Conservation (phyloP, 352 stramenopile genomes). For the Saprolegnia parasitica region DNA sequence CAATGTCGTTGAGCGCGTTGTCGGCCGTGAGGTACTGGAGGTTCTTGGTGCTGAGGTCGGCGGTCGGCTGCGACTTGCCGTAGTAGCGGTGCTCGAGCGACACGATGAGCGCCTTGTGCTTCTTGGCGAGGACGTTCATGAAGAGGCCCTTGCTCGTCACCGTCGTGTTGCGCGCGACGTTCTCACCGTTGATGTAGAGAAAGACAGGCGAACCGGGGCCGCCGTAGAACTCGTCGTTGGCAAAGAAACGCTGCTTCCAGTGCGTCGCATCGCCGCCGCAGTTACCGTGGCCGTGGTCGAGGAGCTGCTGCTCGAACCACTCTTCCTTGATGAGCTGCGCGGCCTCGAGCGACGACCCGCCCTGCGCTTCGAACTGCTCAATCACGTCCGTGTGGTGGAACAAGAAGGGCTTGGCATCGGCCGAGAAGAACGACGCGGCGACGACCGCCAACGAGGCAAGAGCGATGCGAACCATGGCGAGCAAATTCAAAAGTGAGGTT, state of each 20-base stretch:
- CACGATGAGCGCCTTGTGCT: conserved; percentile 47
- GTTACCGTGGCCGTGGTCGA: conserved; percentile 13
- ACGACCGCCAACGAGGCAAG: not conserved
- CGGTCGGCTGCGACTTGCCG: conserved; percentile 70
- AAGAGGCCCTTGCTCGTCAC: conserved; percentile 55
- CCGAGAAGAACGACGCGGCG: not conserved
- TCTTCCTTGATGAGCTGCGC: not conserved
- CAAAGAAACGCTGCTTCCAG: conserved; percentile 66
- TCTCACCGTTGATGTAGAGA: conserved; percentile 80
- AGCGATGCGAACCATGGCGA: not conserved
- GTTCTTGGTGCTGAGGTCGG: conserved; percentile 61
- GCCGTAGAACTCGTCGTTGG: conserved; percentile 56
- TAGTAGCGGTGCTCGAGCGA: conserved; percentile 86
- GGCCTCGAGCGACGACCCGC: not conserved
- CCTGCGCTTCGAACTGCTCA: not conserved
- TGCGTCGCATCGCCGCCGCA: not conserved
- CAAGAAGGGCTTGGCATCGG: conserved; percentile 11
- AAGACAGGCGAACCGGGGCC: conserved; percentile 60
- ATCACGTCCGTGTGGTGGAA: not conserved
- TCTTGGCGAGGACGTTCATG: conserved; percentile 61
- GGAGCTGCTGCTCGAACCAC: conserved; percentile 24
- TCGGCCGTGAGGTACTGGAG: conserved; percentile 72
- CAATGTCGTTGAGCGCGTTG: conserved; percentile 77
- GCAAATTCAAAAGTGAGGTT: not conserved
- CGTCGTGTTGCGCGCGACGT: conserved; percentile 39